Percentiles rank a stretch among this genome's conserved stretches.
Conservation (phyloP, 2,329 filamentous ascomycete genomes). For the Zymoseptoria pseudotritici region DNA sequence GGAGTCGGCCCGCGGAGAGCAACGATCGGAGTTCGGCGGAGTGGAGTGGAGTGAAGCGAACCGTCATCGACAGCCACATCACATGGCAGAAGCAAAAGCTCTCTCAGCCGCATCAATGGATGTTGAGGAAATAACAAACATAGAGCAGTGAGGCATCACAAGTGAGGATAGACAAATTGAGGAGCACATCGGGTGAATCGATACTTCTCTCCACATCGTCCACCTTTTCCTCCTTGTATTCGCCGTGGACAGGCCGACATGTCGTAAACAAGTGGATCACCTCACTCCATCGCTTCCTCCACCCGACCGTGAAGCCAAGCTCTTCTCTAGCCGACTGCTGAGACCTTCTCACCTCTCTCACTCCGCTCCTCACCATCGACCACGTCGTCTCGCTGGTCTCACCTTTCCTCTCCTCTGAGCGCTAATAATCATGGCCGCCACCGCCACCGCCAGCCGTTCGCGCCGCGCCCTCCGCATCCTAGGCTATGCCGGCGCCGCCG, state of each 20-base stretch:
- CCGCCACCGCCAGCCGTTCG: slow-evolving; percentile 23
- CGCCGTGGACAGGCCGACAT: neutral
- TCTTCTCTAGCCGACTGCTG: neutral
- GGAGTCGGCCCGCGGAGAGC: too few relatives aligned
- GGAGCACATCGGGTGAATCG: neutral
- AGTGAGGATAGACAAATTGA: neutral
- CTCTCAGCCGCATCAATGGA: neutral
- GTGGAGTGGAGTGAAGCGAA: neutral
- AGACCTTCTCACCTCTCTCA: neutral
- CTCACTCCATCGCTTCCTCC: neutral
- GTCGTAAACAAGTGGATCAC: neutral
- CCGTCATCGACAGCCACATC: neutral
- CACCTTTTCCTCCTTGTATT: neutral
- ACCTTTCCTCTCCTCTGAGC: neutral
- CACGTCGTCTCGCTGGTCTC: neutral
- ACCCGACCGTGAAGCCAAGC: neutral
- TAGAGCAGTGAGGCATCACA: neutral
- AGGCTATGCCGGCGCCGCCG: slow-evolving; percentile 52
- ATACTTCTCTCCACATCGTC: neutral
- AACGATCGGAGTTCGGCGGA: neutral
- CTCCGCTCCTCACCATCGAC: neutral
- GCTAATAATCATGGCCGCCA: slow-evolving; percentile 16
- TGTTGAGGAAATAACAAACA: neutral
- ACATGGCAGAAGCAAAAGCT: neutral
- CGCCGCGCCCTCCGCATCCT: slow-evolving; percentile 45